Conservation (phyloP, 208 protist genomes). For the Crithidia brevicula region DNA sequence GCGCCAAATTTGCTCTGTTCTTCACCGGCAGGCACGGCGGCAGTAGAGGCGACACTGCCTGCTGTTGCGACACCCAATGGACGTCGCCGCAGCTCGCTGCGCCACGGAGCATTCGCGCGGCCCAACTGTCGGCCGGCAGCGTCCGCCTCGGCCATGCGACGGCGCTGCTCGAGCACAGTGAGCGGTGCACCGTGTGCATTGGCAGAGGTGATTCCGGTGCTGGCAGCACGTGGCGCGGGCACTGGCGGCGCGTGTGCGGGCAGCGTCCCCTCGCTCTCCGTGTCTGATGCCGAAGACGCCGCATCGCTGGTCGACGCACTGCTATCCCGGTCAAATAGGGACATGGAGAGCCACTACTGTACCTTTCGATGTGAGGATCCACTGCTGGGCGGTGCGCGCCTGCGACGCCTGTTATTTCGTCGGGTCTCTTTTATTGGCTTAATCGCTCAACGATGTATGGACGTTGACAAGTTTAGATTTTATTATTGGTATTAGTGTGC, state of each 20-base stretch:
- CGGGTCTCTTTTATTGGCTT: too few species aligned
- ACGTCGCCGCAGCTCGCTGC: slow-evolving; percentile 7
- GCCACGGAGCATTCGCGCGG: neutral
- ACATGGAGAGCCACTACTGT: slow-evolving; percentile 10
- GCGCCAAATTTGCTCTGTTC: slow-evolving; percentile 49
- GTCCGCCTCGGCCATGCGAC: slow-evolving; percentile 27
- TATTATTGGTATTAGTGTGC: too few species aligned
- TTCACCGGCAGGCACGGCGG: neutral
- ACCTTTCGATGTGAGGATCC: too few species aligned
- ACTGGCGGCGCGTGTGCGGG: slow-evolving; percentile 5
- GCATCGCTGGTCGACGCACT: slow-evolving; percentile 6
- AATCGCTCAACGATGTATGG: too few species aligned
- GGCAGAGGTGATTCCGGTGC: neutral
- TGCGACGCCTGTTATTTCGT: too few species aligned
- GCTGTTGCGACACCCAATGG: too few species aligned
- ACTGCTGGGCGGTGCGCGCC: too few species aligned
- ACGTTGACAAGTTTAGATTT: too few species aligned
- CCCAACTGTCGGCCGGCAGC: neutral
- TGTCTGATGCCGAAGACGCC: slow-evolving; percentile 7
- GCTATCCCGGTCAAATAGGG: slow-evolving; percentile 36
- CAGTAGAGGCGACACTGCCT: too few species aligned
- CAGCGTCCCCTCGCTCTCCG: slow-evolving; percentile 14
- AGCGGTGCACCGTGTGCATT: neutral
- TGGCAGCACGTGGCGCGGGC: neutral
- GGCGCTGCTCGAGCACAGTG: slow-evolving; percentile 25